Percentiles rank a stretch among this genome's conserved stretches.
Evolutionary conservation across 2,329 filamentous ascomycete species (phyloP).

Genomic region (Aspergillus sp.): DNA sequence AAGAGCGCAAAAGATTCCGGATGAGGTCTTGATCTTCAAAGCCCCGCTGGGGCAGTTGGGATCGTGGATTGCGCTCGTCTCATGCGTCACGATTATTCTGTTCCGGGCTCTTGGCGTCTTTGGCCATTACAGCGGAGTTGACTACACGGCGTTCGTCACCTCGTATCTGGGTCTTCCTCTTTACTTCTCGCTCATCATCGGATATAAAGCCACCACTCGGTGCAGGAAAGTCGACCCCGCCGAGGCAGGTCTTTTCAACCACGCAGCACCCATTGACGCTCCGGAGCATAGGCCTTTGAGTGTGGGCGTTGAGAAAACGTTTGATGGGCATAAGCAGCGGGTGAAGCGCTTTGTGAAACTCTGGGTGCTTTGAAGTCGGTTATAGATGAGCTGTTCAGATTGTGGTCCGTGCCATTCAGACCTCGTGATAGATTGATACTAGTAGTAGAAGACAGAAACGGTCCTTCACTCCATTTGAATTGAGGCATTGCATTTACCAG

Average conservation of each 20-base stretch:
- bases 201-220: conserved; percentile 55
- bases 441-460: too few relatives aligned
- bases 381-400: too few relatives aligned
- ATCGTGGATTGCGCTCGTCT: conserved; percentile 58
- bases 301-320: background rate
- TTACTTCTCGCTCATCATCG: conserved; percentile 61
- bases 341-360: background rate
- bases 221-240: conserved; percentile 49
- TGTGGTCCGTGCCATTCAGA: too few relatives aligned
- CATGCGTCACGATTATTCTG: conserved; percentile 65
- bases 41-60: conserved; percentile 66
- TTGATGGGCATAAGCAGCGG: background rate
- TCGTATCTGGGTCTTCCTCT: conserved; percentile 69
- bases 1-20: conserved; percentile 51
- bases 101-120: conserved; percentile 77
- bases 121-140: conserved; percentile 46
- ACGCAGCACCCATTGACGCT: background rate
- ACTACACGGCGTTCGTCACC: conserved; percentile 67
- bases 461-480: too few relatives aligned
- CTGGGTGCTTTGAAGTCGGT: background rate
- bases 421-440: too few relatives aligned
- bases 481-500: too few relatives aligned
- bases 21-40: conserved; percentile 53
- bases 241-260: conserved; percentile 57
- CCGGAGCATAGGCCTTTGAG: background rate